Base-by-base conservation (phyloP, 306 rosid species). In the Parietaria judaica region DNA sequence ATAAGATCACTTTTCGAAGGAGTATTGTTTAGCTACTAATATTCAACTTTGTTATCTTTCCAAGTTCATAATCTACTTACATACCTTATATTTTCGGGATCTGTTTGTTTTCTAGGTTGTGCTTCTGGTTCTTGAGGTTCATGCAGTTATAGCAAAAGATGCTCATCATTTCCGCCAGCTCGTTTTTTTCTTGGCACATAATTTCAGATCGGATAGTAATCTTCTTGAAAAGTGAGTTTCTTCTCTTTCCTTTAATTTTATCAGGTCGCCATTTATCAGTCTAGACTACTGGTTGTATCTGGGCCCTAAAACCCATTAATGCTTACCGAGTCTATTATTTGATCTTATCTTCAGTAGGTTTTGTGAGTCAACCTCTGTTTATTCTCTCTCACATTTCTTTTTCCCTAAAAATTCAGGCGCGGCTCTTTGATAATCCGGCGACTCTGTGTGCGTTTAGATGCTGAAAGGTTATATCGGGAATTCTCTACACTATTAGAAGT, bases 361-460 rank as follows among this genome's bases (percentile, higher is more conserved):
- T n/a, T n/a, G n/a, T n/a, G n/a, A n/a, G n/a, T 5, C 49, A 58
- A n/a, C 36, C 39, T 62, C 41, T 60, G 38, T 44, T 45, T 38
- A 55, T 23, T 52, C 9, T 13, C 11, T 34, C n/a, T 65, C 54
- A 53, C 45, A 38, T 73, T 67, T 68, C 65, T 64, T 64, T 47
- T 52, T 55, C 49, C 48, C 8, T 60, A 50, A n/a, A 53, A 31
- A 36, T 61, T 70, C 59, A 94, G 99, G 76, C 99, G 95, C 55
- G 99, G 99, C 71, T 97, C 97, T 57, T 77, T 94, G 77, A 94
- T 94, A 68, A 86, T 94, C 66, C 94, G 95, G 54, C 85, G 91
- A 16, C 90, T 94, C 50, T 86, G 99, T 83, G 99, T 86, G 71
- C 99, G 86, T 70, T 75, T 94, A 78, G 73, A 89, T 76, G 97